phyloP scores from a whole-genome alignment of 805 yeast genomes.

The Isabelozyma rhagii region DNA sequence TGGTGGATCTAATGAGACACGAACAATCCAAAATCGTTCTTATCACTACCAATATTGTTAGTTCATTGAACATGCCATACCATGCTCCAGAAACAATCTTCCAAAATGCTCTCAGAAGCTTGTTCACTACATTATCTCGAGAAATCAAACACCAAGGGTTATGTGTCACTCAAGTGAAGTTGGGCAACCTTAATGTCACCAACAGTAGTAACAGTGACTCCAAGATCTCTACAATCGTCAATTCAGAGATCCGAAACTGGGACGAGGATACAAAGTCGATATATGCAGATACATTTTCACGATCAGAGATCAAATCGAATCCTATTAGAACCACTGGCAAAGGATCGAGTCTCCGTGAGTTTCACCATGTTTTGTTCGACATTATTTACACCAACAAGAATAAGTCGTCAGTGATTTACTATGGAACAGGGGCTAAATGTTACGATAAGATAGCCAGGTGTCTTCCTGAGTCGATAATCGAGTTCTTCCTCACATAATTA shows the following conservation, averaged over 20 bases:
- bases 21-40: constrained; percentile 50
- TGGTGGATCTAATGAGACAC: constrained; percentile 50
- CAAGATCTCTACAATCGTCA: constrained; percentile 22
- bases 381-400: constrained; percentile 22
- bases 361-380: constrained; percentile 40
- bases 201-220: constrained; percentile 15
- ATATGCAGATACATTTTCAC: constrained; percentile 29
- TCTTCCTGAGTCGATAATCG: constrained; percentile 30
- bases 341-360: constrained; percentile 32
- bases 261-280: constrained; percentile 28
- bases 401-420: constrained; percentile 33
- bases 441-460: constrained; percentile 32
- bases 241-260: constrained; percentile 41
- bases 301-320: constrained; percentile 24
- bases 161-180: constrained; percentile 35
- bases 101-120: constrained; percentile 40
- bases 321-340: constrained; percentile 27
- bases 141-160: constrained; percentile 34
- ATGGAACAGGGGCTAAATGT: constrained; percentile 41
- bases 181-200: constrained; percentile 38
- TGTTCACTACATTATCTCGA: constrained; percentile 32
- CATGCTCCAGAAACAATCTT: constrained; percentile 61
- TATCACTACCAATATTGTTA: constrained; percentile 54
- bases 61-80: constrained; percentile 54
- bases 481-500: constrained; percentile 14